Conservation (phyloP, 129 eudicot genomes). For the Lactuca saligna region DNA sequence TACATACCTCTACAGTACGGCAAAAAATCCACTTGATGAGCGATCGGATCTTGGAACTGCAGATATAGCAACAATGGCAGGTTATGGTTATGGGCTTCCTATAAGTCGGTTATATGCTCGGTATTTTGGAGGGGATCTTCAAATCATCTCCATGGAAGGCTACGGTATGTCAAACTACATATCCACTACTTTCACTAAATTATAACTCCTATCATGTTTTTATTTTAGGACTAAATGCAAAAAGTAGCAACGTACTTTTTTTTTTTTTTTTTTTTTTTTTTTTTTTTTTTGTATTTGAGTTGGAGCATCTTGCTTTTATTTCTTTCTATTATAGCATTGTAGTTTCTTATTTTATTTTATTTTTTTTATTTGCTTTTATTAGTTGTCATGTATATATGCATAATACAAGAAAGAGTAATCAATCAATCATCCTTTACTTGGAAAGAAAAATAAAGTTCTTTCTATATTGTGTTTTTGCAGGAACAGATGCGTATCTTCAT, state of each 20-base stretch:
- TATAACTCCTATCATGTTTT: too few relatives aligned
- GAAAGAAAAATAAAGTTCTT: background rate
- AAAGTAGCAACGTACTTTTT: background rate
- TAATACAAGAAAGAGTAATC: background rate
- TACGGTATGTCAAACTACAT: constrained; percentile 59
- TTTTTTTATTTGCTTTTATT: background rate
- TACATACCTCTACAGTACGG: constrained; percentile 96
- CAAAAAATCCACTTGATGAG: constrained; percentile 70
- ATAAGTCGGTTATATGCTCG: constrained; percentile 94
- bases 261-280: background rate
- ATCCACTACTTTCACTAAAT: background rate
- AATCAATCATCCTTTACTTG: background rate
- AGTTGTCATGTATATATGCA: background rate
- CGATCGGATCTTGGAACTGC: constrained; percentile 63
- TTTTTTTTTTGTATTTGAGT: background rate
- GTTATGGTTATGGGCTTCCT: constrained; percentile 95
- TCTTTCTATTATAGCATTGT: background rate
- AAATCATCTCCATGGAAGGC: constrained; percentile 97
- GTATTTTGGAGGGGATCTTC: constrained; percentile 98
- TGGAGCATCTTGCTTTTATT: background rate
- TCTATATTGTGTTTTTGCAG: constrained; percentile 37
- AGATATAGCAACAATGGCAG: constrained; percentile 78
- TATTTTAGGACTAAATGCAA: background rate
- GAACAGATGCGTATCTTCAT: constrained; percentile 95
- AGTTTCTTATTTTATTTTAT: background rate